Percentiles rank a stretch among this genome's conserved stretches.
Conservation (phyloP, 805 yeast species). For the Ogataea neopini region DNA sequence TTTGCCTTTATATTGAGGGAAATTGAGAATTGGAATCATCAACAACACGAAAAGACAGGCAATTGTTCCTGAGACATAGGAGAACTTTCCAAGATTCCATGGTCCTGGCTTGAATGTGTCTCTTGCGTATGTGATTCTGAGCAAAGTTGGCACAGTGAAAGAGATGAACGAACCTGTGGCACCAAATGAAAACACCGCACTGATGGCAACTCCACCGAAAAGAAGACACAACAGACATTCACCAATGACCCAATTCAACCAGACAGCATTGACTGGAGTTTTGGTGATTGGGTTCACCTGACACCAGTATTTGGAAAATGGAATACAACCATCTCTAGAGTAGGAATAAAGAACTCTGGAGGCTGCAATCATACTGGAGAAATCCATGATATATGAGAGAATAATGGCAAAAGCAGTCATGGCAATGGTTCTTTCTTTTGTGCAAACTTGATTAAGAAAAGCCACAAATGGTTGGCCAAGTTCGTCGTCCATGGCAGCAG, state of each 20-base stretch:
- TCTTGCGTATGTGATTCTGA: constrained; percentile 57
- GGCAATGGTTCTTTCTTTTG: constrained; percentile 41
- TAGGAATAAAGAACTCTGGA: constrained; percentile 68
- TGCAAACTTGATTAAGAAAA: constrained; percentile 50
- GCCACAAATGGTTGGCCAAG: constrained; percentile 63
- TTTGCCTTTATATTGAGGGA: constrained; percentile 50
- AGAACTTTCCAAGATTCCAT: constrained; percentile 59
- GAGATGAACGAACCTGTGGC: constrained; percentile 70
- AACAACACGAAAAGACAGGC: constrained; percentile 50
- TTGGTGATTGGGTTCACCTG: constrained; percentile 50
- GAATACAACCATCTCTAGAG: constrained; percentile 68
- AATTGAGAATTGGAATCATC: constrained; percentile 62
- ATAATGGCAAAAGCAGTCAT: constrained; percentile 46
- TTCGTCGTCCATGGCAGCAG: constrained; percentile 46
- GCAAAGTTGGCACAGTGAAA: constrained; percentile 61
- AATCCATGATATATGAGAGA: constrained; percentile 51
- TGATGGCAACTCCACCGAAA: constrained; percentile 65
- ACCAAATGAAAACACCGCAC: constrained; percentile 72
- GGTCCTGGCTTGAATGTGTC: constrained; percentile 62
- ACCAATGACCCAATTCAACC: constrained; percentile 57
- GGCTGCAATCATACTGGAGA: constrained; percentile 63
- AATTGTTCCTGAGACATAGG: constrained; percentile 49
- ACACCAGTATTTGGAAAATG: constrained; percentile 51
- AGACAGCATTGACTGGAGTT: constrained; percentile 67
- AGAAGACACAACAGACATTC: constrained; percentile 57